Evolutionary conservation across 768 basidiomycete species (phyloP), one percentile per base, ranked within the genome.

Genomic region (Lepiota venenata): DNA sequence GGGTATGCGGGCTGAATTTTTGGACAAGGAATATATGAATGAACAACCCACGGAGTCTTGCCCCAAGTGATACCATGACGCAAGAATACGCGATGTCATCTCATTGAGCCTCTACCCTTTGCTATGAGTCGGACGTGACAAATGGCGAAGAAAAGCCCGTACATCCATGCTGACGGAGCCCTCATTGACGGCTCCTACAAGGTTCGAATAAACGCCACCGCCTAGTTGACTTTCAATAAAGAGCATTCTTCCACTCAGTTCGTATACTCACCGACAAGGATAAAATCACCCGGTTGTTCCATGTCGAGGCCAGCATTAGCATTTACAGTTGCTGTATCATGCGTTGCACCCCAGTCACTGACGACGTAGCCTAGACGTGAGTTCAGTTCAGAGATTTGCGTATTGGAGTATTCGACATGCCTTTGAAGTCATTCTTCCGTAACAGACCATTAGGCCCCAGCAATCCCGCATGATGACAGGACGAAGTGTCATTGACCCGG

Each of bases 381-480:
- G 11, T 47, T 18, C 42, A 12, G 40, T 5, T 16, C 39, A 29
- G 22, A 16, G 6, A 50, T 22, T 10, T 37, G 4, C 10, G 22
- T 32, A 25, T 21, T 12, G 2, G 18, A 15, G 20, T 18, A 44
- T 41, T 42, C 39, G 4, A 38, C 62, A 14, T 43, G 71, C 78
- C 78, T 66, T 74, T 66, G 64, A 79, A 80, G 1, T 77, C 77
- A 50, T 66, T 66, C 47, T 61, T 66, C 39, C 66, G 70, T 51
- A 79, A 59, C 18, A 74, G 56, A 1, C 75, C 75, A 46, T 67
- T 59, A 2, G 71, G 68, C 14, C 76, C 75, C 37, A 86, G 63
- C 12, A 80, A 66, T 37, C 70, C 73, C 21, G 74, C 70, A 56
- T 85, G 81, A 57, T 87, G 83, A 61, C 85, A 87, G 0, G 85